These are phyloP conservation scores for Wickerhamomyces sydowiorum DNA, from an alignment of 805 yeast species.

Conservation along the genomic window DNA sequence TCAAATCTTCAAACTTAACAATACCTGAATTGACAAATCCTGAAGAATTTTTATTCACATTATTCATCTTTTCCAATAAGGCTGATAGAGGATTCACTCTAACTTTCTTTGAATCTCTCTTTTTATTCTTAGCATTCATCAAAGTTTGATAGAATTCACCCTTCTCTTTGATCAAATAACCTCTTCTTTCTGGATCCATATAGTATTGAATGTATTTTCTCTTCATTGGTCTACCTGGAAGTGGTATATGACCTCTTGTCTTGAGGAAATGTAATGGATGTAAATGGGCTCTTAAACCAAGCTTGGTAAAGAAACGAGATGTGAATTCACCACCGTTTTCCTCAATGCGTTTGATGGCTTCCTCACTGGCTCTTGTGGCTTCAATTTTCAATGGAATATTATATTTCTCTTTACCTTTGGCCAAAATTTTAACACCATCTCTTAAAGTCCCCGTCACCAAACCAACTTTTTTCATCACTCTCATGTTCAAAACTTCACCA, in stretches of 20 bases:
- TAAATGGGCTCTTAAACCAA: slow-evolving; percentile 71
- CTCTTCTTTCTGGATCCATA: slow-evolving; percentile 64
- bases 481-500: slow-evolving; percentile 67
- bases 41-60: slow-evolving; percentile 11
- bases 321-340: slow-evolving; percentile 66
- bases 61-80: too few species aligned
- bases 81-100: too few species aligned
- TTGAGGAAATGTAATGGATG: slow-evolving; percentile 64
- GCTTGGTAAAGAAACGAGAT: slow-evolving; percentile 61
- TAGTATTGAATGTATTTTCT: slow-evolving; percentile 78
- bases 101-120: slow-evolving; percentile 3
- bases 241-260: slow-evolving; percentile 75
- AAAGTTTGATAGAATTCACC: slow-evolving; percentile 18
- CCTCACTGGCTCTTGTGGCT: slow-evolving; percentile 72
- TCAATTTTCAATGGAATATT: slow-evolving; percentile 68
- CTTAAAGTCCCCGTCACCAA: slow-evolving; percentile 62
- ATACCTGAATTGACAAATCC: slow-evolving; percentile 20
- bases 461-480: slow-evolving; percentile 70
- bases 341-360: slow-evolving; percentile 73
- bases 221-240: slow-evolving; percentile 79
- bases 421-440: slow-evolving; percentile 81
- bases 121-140: slow-evolving; percentile 11
- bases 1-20: slow-evolving; percentile 16
- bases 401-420: slow-evolving; percentile 47
- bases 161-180: slow-evolving; percentile 53